Evolutionary conservation across 306 rosid species (phyloP), one percentile per base, ranked within the genome.

Genomic region (Vicia villosa): DNA sequence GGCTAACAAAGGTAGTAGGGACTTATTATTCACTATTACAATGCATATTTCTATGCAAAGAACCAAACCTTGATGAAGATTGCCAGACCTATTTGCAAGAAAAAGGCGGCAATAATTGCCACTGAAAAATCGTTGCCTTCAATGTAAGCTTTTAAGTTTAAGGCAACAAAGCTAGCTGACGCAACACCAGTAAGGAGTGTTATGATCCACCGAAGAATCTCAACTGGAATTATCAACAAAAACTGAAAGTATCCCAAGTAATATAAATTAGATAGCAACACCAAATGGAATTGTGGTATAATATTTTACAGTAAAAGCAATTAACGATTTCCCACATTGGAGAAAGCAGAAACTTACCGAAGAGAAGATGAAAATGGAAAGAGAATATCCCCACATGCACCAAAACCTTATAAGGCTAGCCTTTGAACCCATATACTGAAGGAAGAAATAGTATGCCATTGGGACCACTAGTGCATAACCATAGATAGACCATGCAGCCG

Each of bases 351-450:
- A 69, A 85, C 98, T 90, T 83, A 94, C 98, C 9, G 96, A 88
- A 62, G 94, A 90, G 51, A 75, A 74, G 71, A 88, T 63, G 80
- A 94, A 94, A 74, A 94, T 80, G 84, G 88, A 77, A 73, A 94
- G 97, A 70, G 98, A 94, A 83, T 94, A 94, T 42, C 98, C 98
- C 98, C 98, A 94, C 96, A 94, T 80, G 77, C 97, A 94, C 98
- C 98, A 94, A 75, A 90, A 86, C 55, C 77, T 85, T 65, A 90
- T 57, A 66, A 94, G 96, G 81, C 82, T 88, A 40, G 92, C 80
- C 68, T 80, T 85, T 54, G 97, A 68, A 63, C 98, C 98, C 88
- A 88, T 51, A 67, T 94, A 90, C 72, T 84, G 91, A 28, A 94
- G 96, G 83, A 82, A 78, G 80, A 94, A 90, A 73, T 85, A 94